Conservation (phyloP, 305 asterid species). For the Fraxinus angustifolia region DNA sequence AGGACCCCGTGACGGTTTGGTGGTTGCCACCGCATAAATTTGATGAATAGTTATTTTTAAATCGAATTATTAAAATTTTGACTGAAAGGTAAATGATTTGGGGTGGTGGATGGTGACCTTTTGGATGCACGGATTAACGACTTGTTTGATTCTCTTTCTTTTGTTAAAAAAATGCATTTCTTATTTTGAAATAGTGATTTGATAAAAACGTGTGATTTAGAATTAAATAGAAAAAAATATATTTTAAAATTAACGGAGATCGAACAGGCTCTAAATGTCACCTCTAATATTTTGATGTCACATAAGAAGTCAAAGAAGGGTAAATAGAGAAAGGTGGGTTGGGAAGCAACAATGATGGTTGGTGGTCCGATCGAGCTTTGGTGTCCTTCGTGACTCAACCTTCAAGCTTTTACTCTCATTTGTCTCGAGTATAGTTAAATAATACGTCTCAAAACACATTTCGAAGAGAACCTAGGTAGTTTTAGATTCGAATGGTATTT, state of each 20-base stretch:
- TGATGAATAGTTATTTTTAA: neutral
- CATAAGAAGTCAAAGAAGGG: slow-evolving; percentile 13
- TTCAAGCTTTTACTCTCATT: neutral
- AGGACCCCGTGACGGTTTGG: slow-evolving; percentile 46
- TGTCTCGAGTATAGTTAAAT: too few species aligned
- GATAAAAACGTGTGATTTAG: too few species aligned
- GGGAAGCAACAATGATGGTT: neutral
- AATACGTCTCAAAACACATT: too few species aligned
- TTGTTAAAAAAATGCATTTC: too few species aligned
- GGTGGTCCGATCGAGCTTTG: slow-evolving; percentile 20
- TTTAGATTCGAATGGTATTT: neutral
- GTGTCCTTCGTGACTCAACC: slow-evolving; percentile 3
- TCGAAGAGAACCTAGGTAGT: too few species aligned
- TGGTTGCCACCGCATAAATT: slow-evolving; percentile 4
- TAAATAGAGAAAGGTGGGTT: neutral
- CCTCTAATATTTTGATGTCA: slow-evolving; percentile 15
- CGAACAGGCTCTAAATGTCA: slow-evolving; percentile 13
- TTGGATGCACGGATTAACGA: slow-evolving; percentile 29
- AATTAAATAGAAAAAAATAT: too few species aligned
- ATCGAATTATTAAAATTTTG: neutral
- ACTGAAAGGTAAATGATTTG: neutral
- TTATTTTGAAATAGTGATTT: too few species aligned
- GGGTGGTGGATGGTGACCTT: slow-evolving; percentile 24
- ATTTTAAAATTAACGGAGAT: too few species aligned
- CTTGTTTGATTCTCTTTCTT: too few species aligned